Base-by-base conservation (phyloP, 2,329 filamentous ascomycete species). In the Fusarium anguioides region DNA sequence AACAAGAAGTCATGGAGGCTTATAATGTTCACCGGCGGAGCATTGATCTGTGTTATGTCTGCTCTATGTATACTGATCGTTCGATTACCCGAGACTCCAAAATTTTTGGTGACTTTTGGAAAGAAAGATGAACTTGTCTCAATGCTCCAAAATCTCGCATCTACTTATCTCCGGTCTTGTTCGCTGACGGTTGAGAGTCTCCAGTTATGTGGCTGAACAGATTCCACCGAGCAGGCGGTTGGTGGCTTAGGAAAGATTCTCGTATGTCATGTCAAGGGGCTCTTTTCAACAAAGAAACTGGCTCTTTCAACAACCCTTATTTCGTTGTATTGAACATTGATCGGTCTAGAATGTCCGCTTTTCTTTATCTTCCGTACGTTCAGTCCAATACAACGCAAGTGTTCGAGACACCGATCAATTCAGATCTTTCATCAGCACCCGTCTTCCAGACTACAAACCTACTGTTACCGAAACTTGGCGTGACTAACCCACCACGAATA, bases 281-380 rank as follows among this genome's bases (percentile, higher is more conserved):
- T 59, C n/a, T n/a, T n/a, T 4, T 59, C 42, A 11, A 57, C 56
- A 1, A 48, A 26, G 23, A 48, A 48, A 6, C 6, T 48, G 0
- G 45, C 45, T n/a, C 21, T 48, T 1, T 59, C n/a, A 8, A 54
- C 51, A 18, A 33, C 21, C 2, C 24, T 59, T 6, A 48, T 48
- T 9, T 48, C 21, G 45, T 1, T 48, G 0, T 59, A 50, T 6
- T 59, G 56, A 51, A 40, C 86, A 0, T 74, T 91, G 3, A 90
- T 92, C 33, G 90, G 90, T 10, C 82, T 93, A 0, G 90, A 88
- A 1, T 93, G 92, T 69, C 91, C 91, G 0, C 81, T 94, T 0
- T 94, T 91, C 77, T 91, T 91, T 94, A 93, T 74, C 78, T 93
- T 3, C 87, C 87, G 79, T 83, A 75, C 64, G 79, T 77, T 11